Evolutionary conservation across 176 grass and related monocot genomes (phyloP).

Genomic region (maize (Zea mays)): DNA sequence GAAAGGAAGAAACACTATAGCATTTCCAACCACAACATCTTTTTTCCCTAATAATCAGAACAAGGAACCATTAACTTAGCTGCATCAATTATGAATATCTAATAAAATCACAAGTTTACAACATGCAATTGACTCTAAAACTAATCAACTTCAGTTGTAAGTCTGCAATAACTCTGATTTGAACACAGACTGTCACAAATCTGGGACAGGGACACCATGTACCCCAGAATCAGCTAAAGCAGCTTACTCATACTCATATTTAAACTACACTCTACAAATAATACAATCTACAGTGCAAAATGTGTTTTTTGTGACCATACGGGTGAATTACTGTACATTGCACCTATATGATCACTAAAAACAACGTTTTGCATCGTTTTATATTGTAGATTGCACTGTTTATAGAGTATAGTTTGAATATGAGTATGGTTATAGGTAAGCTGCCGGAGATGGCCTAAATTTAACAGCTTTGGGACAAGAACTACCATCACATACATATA

Average conservation of each 20-base stretch:
- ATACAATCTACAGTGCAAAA: too few species aligned
- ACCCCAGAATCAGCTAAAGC: slow-evolving; percentile 24
- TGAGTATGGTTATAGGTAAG: too few species aligned
- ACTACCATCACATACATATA: slow-evolving; percentile 13
- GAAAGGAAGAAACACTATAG: background rate
- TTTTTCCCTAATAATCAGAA: slow-evolving; percentile 2
- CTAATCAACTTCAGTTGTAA: slow-evolving; percentile 8
- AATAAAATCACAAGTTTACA: background rate
- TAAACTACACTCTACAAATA: too few species aligned
- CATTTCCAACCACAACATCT: slow-evolving; percentile 13
- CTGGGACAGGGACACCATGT: slow-evolving; percentile 12
- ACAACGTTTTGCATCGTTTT: too few species aligned
- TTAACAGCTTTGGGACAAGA: slow-evolving; percentile 20
- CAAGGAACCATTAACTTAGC: background rate
- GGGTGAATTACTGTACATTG: too few species aligned
- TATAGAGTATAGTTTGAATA: too few species aligned
- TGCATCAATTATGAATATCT: background rate
- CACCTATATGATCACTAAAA: too few species aligned
- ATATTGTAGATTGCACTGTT: too few species aligned
- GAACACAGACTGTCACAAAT: slow-evolving; percentile 29
- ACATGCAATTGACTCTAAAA: background rate
- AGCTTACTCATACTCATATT: too few species aligned
- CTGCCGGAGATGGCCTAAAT: background rate
- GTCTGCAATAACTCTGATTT: background rate
- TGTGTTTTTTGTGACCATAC: too few species aligned